These are phyloP conservation scores for Populus nigra DNA, from an alignment of 345 rosid species.

Conservation along the genomic window DNA sequence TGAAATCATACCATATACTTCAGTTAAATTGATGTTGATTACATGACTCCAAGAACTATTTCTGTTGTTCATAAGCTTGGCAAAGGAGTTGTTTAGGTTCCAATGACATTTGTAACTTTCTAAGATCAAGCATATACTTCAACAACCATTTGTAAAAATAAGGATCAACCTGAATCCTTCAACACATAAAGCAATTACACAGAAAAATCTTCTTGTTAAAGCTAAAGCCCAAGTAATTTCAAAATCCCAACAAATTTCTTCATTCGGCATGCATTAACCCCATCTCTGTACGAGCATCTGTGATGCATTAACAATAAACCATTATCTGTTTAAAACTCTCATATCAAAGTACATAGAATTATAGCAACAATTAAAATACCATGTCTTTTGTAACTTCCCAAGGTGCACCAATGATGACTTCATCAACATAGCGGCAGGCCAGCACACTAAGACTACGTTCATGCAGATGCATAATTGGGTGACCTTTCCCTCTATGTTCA, in stretches of 20 bases:
- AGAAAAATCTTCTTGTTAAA: neutral
- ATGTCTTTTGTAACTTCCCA: slow-evolving; percentile 88
- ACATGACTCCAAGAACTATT: neutral
- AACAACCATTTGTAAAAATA: neutral
- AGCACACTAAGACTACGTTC: slow-evolving; percentile 87
- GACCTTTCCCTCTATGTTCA: slow-evolving; percentile 64
- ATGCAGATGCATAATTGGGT: slow-evolving; percentile 89
- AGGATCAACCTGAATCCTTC: neutral
- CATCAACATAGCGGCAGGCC: slow-evolving; percentile 96
- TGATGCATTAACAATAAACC: neutral
- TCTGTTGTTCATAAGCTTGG: neutral
- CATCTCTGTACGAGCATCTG: neutral
- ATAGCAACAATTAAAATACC: slow-evolving; percentile 38
- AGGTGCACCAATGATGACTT: slow-evolving; percentile 96
- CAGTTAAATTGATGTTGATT: neutral
- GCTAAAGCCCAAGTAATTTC: neutral
- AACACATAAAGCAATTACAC: neutral
- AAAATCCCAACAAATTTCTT: neutral
- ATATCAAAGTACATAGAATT: neutral
- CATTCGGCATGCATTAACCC: neutral
- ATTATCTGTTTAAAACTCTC: neutral
- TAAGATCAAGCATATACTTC: neutral
- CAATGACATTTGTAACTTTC: neutral
- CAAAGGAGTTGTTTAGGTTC: neutral
- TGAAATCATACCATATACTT: neutral